These are phyloP conservation scores for Rhynchosporium graminicola DNA, from an alignment of 2,329 filamentous ascomycete species.

Conservation along the genomic window DNA sequence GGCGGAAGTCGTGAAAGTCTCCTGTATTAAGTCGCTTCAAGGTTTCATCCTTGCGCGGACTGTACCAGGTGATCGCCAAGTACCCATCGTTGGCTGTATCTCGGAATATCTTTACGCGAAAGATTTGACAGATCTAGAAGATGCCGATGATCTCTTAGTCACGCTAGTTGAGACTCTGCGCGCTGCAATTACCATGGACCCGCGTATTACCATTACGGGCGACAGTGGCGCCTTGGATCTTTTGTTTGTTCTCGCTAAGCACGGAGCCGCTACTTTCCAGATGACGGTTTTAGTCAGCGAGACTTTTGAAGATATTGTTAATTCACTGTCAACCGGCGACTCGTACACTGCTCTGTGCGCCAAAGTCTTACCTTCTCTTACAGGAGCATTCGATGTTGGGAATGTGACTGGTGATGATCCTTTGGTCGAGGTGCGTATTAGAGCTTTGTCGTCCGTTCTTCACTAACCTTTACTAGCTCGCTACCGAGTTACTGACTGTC, in stretches of 20 bases:
- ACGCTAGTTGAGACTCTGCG: conserved; percentile 85
- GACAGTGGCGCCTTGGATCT: conserved; percentile 76
- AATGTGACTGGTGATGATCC: conserved; percentile 82
- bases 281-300: conserved; percentile 85
- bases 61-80: conserved; percentile 58
- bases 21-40: conserved; percentile 85
- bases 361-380: conserved; percentile 85
- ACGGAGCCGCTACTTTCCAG: conserved; percentile 88
- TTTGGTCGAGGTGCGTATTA: conserved; percentile 65
- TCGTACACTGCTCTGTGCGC: conserved; percentile 77
- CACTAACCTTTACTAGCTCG: conserved; percentile 54
- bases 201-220: conserved; percentile 69
- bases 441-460: neutral
- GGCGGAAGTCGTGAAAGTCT: conserved; percentile 87
- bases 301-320: conserved; percentile 85
- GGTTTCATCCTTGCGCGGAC: conserved; percentile 56
- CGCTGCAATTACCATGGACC: conserved; percentile 78
- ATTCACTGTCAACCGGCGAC: conserved; percentile 64
- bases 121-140: conserved; percentile 79
- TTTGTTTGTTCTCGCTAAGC: conserved; percentile 85
- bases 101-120: conserved; percentile 75
- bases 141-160: conserved; percentile 89
- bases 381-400: conserved; percentile 85
- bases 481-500: conserved; percentile 79
- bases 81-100: conserved; percentile 59